Conservation (phyloP, 495 filamentous ascomycete genomes). For the Aspergillus steynii region DNA sequence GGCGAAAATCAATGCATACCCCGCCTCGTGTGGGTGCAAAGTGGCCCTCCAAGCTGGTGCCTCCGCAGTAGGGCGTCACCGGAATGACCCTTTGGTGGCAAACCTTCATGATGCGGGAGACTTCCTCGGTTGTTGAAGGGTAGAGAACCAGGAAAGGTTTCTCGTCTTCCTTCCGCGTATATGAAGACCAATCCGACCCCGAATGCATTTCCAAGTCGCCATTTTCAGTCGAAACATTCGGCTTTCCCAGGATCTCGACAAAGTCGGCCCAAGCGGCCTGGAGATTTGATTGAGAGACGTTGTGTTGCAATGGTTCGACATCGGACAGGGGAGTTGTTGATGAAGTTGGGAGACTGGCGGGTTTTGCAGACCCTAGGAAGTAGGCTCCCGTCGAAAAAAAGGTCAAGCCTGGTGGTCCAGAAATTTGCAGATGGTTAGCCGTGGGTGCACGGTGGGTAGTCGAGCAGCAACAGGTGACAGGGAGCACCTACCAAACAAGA, state of each 20-base stretch:
- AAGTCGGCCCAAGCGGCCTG: conserved; percentile 96
- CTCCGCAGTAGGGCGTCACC: conserved; percentile 63
- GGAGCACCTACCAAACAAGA: conserved; percentile 61
- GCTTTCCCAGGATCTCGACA: conserved; percentile 75
- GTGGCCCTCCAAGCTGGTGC: conserved; percentile 65
- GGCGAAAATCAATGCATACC: conserved; percentile 63
- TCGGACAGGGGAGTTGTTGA: conserved; percentile 74
- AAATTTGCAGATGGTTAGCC: background rate
- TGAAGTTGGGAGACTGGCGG: conserved; percentile 55
- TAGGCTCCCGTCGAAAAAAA: conserved; percentile 66
- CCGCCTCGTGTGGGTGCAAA: conserved; percentile 62
- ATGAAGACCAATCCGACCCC: conserved; percentile 87
- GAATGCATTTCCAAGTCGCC: conserved; percentile 70
- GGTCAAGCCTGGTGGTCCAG: conserved; percentile 46
- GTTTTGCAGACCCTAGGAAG: conserved; percentile 65
- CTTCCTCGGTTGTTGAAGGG: conserved; percentile 54
- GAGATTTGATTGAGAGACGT: conserved; percentile 71
- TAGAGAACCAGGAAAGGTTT: conserved; percentile 52
- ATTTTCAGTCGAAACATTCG: conserved; percentile 76
- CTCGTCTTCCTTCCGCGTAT: conserved; percentile 54
- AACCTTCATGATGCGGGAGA: conserved; percentile 62
- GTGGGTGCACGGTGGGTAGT: background rate
- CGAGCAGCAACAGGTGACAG: background rate
- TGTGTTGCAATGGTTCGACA: conserved; percentile 62
- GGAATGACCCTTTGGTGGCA: conserved; percentile 62